Percentiles rank a stretch among this genome's conserved stretches.
phyloP scores from a whole-genome alignment of 352 stramenopile genomes.

The Globisporangium yorkense region DNA sequence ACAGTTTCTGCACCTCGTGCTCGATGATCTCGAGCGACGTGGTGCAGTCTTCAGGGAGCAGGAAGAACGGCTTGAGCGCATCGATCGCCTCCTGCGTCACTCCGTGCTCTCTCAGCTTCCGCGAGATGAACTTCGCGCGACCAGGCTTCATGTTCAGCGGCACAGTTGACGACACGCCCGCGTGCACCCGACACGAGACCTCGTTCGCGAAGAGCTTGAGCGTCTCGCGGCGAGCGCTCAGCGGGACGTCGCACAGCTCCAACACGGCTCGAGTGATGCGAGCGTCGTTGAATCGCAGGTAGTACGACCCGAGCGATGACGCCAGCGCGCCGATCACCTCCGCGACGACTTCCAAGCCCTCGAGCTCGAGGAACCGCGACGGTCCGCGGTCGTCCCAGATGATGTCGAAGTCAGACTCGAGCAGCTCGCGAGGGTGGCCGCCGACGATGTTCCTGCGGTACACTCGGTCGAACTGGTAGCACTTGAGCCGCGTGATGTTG shows the following conservation, averaged over 20 bases:
- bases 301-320: conserved; percentile 62
- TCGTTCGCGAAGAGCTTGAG: conserved; percentile 75
- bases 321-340: conserved; percentile 64
- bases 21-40: conserved; percentile 65
- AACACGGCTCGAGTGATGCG: conserved; percentile 63
- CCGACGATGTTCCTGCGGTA: conserved; percentile 71
- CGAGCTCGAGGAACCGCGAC: conserved; percentile 70
- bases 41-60: conserved; percentile 55
- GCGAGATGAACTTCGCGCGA: conserved; percentile 68
- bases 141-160: conserved; percentile 54
- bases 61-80: conserved; percentile 66
- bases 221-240: conserved; percentile 50
- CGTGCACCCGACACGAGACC: conserved; percentile 58
- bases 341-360: conserved; percentile 71
- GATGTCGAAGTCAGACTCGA: conserved; percentile 81
- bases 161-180: conserved; percentile 48
- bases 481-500: conserved; percentile 77
- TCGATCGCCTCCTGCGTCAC: conserved; percentile 44
- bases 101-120: conserved; percentile 61
- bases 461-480: conserved; percentile 82
- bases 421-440: conserved; percentile 75
- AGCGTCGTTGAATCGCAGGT: conserved; percentile 76
- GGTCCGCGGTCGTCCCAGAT: conserved; percentile 71
- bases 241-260: conserved; percentile 57
- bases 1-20: conserved; percentile 55